Base-by-base conservation (phyloP, 1,284 basidiomycete species). In the Pseudozyma tsukubaensis region DNA sequence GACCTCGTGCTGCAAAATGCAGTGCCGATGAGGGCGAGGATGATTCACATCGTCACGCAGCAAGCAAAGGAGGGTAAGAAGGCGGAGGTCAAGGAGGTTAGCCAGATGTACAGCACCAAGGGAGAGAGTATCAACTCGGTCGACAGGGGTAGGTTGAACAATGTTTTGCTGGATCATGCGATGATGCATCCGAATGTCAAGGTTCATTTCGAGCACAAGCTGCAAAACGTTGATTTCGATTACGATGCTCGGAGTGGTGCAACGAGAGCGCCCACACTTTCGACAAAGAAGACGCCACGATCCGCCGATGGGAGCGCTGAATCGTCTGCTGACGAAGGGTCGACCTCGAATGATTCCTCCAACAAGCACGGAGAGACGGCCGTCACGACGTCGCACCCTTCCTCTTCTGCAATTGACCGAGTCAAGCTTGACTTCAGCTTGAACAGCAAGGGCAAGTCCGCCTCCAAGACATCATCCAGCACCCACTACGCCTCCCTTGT, bases 81-180 rank as follows among this genome's bases (percentile, higher is more conserved):
- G 54, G 77, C 57, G 49, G 74, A 51, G 64, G 76, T 61, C 52
- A 72, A 24, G 24, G 73, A 69, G 57, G 50, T 56, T 43, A 80
- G 63, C 56, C 94, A 96, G 86, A 86, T 88, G 49, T 97, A 97
- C 86, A 93, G 96, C 86, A 91, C 89, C 77, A 88, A 92, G 82
- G 92, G 92, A 79, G 92, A 94, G 91, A 92, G 89, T 84, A 96
- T 97, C 85, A 94, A 96, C 86, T 96, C 94, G 48, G 93, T 97
- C 79, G 92, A 94, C 85, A 90, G 95, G 67, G 89, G 91, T 13
- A 88, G 94, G 72, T 89, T 98, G 48, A 97, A 97, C 83, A 90
- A 92, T 84, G 89, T 90, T 49, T 87, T 98, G n/a, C 87, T 97
- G 61, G 87, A 90, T 49, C 89, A 91, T 82, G 90, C 89, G 48